Evolutionary conservation across 257 asterid species (phyloP).

Genomic region (Verbena officinalis): DNA sequence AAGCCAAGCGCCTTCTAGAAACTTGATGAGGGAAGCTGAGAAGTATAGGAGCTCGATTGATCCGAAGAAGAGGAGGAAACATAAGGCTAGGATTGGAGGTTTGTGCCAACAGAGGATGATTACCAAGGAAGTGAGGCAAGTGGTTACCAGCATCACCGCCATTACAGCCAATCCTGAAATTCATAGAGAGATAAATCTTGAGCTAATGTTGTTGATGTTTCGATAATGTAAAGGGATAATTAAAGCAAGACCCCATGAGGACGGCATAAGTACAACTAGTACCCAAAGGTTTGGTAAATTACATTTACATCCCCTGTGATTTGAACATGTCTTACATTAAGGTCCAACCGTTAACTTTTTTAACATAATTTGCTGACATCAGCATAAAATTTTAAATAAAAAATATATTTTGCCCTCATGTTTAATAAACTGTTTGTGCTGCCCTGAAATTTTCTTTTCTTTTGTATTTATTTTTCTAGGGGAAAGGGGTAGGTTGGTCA

Average conservation of each 20-base stretch:
- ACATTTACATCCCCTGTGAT: too few relatives aligned
- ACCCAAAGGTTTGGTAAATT: too few relatives aligned
- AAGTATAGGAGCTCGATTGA: slow-evolving; percentile 87
- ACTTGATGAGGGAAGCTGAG: slow-evolving; percentile 88
- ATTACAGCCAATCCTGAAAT: slow-evolving; percentile 86
- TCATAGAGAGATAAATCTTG: background rate
- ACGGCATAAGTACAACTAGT: too few relatives aligned
- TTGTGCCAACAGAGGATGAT: slow-evolving; percentile 93
- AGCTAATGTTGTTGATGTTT: background rate
- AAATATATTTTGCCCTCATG: too few relatives aligned
- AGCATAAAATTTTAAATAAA: too few relatives aligned
- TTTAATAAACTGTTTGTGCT: too few relatives aligned
- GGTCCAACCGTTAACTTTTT: too few relatives aligned
- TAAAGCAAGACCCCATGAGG: background rate
- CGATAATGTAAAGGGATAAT: background rate
- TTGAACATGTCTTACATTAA: too few relatives aligned
- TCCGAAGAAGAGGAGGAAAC: slow-evolving; percentile 82
- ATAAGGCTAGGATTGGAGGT: slow-evolving; percentile 75
- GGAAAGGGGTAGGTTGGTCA: too few relatives aligned
- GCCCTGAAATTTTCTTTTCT: too few relatives aligned
- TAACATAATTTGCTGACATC: too few relatives aligned
- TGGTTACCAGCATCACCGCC: slow-evolving; percentile 97
- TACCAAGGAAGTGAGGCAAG: slow-evolving; percentile 92
- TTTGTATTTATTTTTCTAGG: too few relatives aligned
- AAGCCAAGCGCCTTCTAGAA: slow-evolving; percentile 98